Base-by-base conservation (phyloP, 768 basidiomycete species). In the Flagelloscypha sp. region DNA sequence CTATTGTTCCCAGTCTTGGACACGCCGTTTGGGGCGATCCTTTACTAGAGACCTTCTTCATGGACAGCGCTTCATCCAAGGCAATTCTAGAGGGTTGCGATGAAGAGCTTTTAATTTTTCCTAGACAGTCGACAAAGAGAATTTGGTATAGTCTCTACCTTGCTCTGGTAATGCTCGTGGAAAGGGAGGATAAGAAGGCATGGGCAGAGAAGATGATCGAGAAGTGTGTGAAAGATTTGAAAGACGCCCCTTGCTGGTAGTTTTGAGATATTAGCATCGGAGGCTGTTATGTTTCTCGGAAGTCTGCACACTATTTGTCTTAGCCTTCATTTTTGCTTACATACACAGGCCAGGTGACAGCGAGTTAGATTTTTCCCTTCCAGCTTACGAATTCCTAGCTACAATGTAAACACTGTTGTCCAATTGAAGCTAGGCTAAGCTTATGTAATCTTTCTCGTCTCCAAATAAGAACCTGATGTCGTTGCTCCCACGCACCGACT, bases 1-100 rank as follows among this genome's bases (percentile, higher is more conserved):
- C 65, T n/a, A 64, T 79, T 39, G 61, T 74, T 34, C 60, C 76
- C 23, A 59, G 61, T 45, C 33, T 76, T 42, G 48, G 66, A 1
- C 74, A 70, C 44, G 76, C 79, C 9, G 43, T 85, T 16, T 87
- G 80, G 75, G 84, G 81, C 19, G 84, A 87, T 50, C 84, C 84
- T 7, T 56, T 86, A 24, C 63, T 84, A 24, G 84, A 86, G 52
- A 61, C 68, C 4, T 66, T 77, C 46, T 80, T 85, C 61, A 47
- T 74, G 30, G 60, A 64, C 0, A 58, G 61, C 1, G 63, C 61
- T 9, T 71, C 72, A 12, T 68, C 59, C 27, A 42, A 43, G 19
- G 77, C 74, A 4, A 53, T 84, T 13, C 53, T 65, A 32, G 76
- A 82, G 52, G 62, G 61, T n/a, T 68, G 71, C 5, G 75, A 74